These are phyloP conservation scores for Ascochyta rabiei DNA, from an alignment of 2,329 filamentous ascomycete species.

Conservation along the genomic window DNA sequence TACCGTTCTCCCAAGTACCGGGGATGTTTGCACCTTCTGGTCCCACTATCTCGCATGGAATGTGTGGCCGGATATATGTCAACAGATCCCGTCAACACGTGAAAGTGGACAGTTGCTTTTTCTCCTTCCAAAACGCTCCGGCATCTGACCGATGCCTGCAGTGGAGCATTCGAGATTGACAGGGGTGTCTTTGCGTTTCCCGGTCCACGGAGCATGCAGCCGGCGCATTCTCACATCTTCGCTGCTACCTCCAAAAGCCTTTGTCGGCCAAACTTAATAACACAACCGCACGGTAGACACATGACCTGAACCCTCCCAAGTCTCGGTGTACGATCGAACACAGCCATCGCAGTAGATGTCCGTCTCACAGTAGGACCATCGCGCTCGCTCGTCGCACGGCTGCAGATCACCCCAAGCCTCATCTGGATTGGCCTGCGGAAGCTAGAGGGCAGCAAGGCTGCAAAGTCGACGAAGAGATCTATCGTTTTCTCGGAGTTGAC, in stretches of 20 bases:
- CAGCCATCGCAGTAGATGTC: background rate
- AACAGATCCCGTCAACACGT: slow-evolving; percentile 8
- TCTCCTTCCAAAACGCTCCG: background rate
- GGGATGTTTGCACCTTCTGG: slow-evolving; percentile 10
- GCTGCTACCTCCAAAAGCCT: background rate
- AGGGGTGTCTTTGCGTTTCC: slow-evolving; percentile 1
- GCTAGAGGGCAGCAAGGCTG: slow-evolving; percentile 5
- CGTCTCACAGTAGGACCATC: slow-evolving; percentile 6
- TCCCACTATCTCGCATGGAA: slow-evolving; percentile 5
- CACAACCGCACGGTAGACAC: background rate
- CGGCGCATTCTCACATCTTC: slow-evolving; percentile 5
- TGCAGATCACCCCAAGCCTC: slow-evolving; percentile 7
- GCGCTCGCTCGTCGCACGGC: slow-evolving; percentile 1
- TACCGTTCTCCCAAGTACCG: slow-evolving; percentile 2
- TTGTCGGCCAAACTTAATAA: background rate
- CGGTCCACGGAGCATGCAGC: slow-evolving; percentile 3
- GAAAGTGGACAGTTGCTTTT: slow-evolving; percentile 4
- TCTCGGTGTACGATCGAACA: background rate
- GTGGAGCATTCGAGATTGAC: slow-evolving; percentile 6
- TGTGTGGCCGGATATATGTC: slow-evolving; percentile 13
- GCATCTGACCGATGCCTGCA: slow-evolving; percentile 3
- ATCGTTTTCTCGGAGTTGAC: slow-evolving; percentile 4
- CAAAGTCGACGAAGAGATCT: slow-evolving; percentile 1
- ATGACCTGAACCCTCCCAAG: background rate
- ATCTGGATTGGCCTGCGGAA: slow-evolving; percentile 6